phyloP scores from a whole-genome alignment of 2,329 filamentous ascomycete species.

The Onygena corvina region DNA sequence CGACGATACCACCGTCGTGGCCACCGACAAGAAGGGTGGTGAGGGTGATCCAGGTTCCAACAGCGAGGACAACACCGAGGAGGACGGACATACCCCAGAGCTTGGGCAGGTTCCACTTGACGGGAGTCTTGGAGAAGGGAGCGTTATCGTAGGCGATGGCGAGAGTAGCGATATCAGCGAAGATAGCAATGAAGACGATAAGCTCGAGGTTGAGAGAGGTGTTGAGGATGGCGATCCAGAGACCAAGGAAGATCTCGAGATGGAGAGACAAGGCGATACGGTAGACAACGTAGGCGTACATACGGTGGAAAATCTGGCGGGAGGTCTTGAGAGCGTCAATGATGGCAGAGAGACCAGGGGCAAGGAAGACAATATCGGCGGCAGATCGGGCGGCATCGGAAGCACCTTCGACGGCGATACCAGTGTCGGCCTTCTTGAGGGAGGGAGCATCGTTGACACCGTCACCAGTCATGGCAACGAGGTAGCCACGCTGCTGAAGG shows the following conservation, averaged over 20 bases:
- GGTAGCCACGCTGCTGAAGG: conserved; percentile 81
- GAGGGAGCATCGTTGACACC: conserved; percentile 91
- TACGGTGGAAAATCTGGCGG: conserved; percentile 89
- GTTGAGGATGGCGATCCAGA: conserved; percentile 86
- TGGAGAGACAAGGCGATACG: conserved; percentile 87
- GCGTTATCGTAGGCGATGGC: conserved; percentile 92
- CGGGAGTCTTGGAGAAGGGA: conserved; percentile 69
- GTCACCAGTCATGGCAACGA: conserved; percentile 93
- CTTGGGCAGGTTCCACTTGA: conserved; percentile 92
- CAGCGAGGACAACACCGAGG: conserved; percentile 65
- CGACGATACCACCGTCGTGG: conserved; percentile 68
- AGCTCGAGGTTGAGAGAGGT: conserved; percentile 71
- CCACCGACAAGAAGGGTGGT: conserved; percentile 65
- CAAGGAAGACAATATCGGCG: conserved; percentile 88
- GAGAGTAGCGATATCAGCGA: conserved; percentile 82
- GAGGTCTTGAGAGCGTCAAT: conserved; percentile 88
- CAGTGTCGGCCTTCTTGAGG: conserved; percentile 89
- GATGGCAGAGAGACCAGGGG: conserved; percentile 79
- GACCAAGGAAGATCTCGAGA: conserved; percentile 78
- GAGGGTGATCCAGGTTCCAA: conserved; percentile 79
- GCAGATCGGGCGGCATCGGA: conserved; percentile 84
- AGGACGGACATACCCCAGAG: conserved; percentile 87
- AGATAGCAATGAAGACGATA: conserved; percentile 89
- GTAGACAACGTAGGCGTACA: conserved; percentile 94
- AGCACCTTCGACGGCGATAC: conserved; percentile 86